Evolutionary conservation across 108 stramenopile genomes (phyloP).

Genomic region (Skeletonema grethae): DNA sequence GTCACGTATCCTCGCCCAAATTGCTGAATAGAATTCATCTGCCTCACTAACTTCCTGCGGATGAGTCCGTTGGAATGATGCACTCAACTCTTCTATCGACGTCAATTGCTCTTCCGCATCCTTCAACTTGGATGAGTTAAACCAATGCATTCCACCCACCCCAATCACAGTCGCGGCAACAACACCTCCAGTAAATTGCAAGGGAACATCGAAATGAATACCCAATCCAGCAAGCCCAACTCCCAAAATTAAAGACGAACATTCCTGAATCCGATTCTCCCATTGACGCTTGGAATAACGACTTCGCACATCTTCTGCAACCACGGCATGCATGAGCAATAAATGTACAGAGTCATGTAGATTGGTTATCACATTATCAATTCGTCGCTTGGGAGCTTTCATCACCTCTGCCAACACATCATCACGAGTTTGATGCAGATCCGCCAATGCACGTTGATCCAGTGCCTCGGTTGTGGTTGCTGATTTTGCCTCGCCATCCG

Average conservation of each 20-base stretch:
- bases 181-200: conserved; percentile 63
- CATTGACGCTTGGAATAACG: conserved; percentile 53
- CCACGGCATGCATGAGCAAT: conserved; percentile 84
- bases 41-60: conserved; percentile 82
- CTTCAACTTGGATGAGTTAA: conserved; percentile 65
- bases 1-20: conserved; percentile 87
- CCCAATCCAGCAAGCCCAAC: conserved; percentile 45
- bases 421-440: conserved; percentile 85
- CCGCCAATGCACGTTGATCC: conserved; percentile 65
- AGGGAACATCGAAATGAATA: conserved; percentile 39
- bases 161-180: conserved; percentile 70
- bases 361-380: conserved; percentile 98
- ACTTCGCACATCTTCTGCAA: conserved; percentile 60
- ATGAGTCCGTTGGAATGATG: conserved; percentile 80
- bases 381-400: conserved; percentile 94
- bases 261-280: conserved; percentile 59
- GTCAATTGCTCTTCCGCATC: conserved; percentile 60
- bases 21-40: conserved; percentile 85
- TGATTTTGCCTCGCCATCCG: conserved; percentile 21
- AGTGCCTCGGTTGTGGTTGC: conserved; percentile 24
- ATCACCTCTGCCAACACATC: conserved; percentile 94
- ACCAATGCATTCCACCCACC: conserved; percentile 80
- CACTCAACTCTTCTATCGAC: conserved; percentile 62
- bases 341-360: conserved; percentile 88
- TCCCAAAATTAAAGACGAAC: conserved; percentile 36